A percentile compares a stretch with the other conserved stretches of the same genome.
These are phyloP conservation scores for Exidia glandulosa DNA, from an alignment of 768 basidiomycete species.

Conservation along the genomic window DNA sequence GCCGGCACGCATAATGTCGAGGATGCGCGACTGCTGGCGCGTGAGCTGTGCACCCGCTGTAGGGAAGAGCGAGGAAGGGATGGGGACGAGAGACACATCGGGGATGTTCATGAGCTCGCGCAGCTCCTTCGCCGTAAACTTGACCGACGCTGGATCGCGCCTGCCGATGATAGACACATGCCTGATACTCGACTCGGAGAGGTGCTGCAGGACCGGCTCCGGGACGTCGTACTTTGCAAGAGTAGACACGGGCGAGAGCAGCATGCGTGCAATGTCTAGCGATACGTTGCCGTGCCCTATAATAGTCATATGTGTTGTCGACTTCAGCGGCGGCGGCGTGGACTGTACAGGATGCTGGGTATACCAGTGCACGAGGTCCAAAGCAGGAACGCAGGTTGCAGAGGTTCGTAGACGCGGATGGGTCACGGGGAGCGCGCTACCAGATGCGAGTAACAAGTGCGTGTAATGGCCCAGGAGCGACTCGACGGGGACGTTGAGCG, in stretches of 20 bases:
- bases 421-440: slow-evolving; percentile 56
- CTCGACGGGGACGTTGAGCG: slow-evolving; percentile 46
- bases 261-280: slow-evolving; percentile 82
- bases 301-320: slow-evolving; percentile 56
- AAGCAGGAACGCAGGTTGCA: slow-evolving; percentile 54
- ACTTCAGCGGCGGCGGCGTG: slow-evolving; percentile 52
- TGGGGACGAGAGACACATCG: slow-evolving; percentile 55
- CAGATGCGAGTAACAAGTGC: slow-evolving; percentile 78
- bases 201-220: slow-evolving; percentile 52
- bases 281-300: slow-evolving; percentile 95
- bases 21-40: slow-evolving; percentile 53
- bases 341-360: slow-evolving; percentile 68
- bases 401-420: slow-evolving; percentile 29
- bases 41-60: slow-evolving; percentile 27
- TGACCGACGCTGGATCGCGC: slow-evolving; percentile 79
- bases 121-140: slow-evolving; percentile 88
- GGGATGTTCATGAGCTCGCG: slow-evolving; percentile 65
- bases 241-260: slow-evolving; percentile 56
- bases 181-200: slow-evolving; percentile 49
- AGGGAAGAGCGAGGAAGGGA: slow-evolving; percentile 35
- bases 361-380: slow-evolving; percentile 92
- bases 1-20: slow-evolving; percentile 58
- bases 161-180: slow-evolving; percentile 79
- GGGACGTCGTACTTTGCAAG: slow-evolving; percentile 75
- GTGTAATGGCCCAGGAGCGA: slow-evolving; percentile 65